A percentile compares a stretch with the other conserved stretches of the same genome.
Evolutionary conservation across 164 flowering plant genomes (phyloP).

Genomic region (Pachysandra terminalis): DNA sequence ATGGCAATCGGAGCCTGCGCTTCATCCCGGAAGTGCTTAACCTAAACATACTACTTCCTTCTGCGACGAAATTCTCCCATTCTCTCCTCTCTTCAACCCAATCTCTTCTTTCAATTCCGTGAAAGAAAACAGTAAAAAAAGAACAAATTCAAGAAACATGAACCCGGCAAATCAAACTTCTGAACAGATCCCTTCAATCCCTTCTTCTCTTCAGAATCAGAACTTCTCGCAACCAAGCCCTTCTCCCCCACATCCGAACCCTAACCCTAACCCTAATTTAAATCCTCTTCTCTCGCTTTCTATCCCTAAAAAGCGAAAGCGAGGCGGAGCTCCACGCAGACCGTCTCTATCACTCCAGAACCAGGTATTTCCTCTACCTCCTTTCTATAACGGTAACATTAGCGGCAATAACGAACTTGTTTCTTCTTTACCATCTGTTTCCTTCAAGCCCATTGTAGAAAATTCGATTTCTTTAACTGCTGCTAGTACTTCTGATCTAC

Average conservation of each 20-base stretch:
- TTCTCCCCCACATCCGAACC: slow-evolving; percentile 21
- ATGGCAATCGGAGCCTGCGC: too few species aligned
- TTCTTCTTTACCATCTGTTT: slow-evolving; percentile 15
- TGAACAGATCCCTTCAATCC: slow-evolving; percentile 23
- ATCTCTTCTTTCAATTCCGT: too few species aligned
- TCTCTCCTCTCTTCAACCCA: too few species aligned
- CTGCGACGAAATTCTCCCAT: too few species aligned
- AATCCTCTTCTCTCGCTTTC: slow-evolving; percentile 30
- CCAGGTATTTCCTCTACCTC: slow-evolving; percentile 33
- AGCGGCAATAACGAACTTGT: slow-evolving; percentile 10
- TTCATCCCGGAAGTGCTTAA: too few species aligned
- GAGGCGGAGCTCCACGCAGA: slow-evolving; percentile 51
- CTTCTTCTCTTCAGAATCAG: slow-evolving; percentile 17
- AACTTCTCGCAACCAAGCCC: slow-evolving; percentile 32
- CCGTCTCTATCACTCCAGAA: slow-evolving; percentile 13
- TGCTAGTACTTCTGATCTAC: not conserved
- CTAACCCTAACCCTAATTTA: slow-evolving; percentile 20
- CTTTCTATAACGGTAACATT: slow-evolving; percentile 9
- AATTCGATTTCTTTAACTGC: slow-evolving; percentile 12
- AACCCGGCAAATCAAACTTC: slow-evolving; percentile 20
- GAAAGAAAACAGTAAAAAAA: not conserved
- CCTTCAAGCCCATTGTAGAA: slow-evolving; percentile 9
- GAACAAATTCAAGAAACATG: slow-evolving; percentile 11
- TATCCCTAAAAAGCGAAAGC: slow-evolving; percentile 58
- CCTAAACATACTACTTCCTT: too few species aligned